phyloP scores from a whole-genome alignment of 2,329 filamentous ascomycete species.

The Trichoderma oligosporum region DNA sequence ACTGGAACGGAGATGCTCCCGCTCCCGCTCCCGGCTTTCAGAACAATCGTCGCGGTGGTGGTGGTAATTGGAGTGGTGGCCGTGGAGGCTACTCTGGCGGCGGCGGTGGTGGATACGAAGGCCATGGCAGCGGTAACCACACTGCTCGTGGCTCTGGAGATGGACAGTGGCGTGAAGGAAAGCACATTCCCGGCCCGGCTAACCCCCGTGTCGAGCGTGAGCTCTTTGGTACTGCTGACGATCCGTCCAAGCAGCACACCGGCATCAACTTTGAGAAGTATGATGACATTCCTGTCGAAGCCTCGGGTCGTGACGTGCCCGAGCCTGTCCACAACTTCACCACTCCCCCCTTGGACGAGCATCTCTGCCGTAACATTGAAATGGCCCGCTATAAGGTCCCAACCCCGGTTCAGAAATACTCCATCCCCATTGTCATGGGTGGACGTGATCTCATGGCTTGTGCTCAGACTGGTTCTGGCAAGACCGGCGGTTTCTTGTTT shows the following conservation, averaged over 20 bases:
- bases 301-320: conserved; percentile 87
- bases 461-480: conserved; percentile 98
- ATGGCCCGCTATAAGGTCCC: conserved; percentile 92
- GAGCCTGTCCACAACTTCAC: conserved; percentile 88
- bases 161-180: conserved; percentile 93
- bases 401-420: conserved; percentile 98
- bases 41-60: conserved; percentile 33
- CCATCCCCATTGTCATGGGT: conserved; percentile 96
- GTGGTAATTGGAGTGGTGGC: conserved; percentile 36
- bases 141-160: conserved; percentile 81
- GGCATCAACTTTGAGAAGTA: conserved; percentile 99
- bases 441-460: conserved; percentile 99
- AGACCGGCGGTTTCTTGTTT: conserved; percentile 99
- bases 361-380: conserved; percentile 88
- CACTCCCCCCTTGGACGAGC: conserved; percentile 92
- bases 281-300: conserved; percentile 98
- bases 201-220: conserved; percentile 92
- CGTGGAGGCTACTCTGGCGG: conserved; percentile 33
- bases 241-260: conserved; percentile 91
- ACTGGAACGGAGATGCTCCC: conserved; percentile 14
- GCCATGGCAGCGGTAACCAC: conserved; percentile 46
- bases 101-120: conserved; percentile 34
- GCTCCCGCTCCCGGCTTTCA: conserved; percentile 21
- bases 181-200: conserved; percentile 84
- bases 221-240: conserved; percentile 86